Percentiles rank a stretch among this genome's conserved stretches.
phyloP scores from a whole-genome alignment of 768 basidiomycete species.

The Amanita molliuscula region DNA sequence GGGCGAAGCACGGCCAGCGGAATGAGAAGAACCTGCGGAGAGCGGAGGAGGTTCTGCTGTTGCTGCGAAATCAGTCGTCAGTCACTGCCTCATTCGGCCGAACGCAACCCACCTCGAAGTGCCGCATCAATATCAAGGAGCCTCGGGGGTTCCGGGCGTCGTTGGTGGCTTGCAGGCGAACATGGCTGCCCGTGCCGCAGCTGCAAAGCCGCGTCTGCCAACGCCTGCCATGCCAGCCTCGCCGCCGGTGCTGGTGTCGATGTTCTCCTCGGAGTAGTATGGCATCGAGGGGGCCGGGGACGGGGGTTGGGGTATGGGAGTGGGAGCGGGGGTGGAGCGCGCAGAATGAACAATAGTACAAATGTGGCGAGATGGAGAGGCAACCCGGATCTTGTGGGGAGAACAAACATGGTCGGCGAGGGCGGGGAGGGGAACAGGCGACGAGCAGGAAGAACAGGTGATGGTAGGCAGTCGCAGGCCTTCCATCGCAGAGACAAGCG shows the following conservation, averaged over 20 bases:
- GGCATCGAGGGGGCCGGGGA: background rate
- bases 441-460: slow-evolving; percentile 74
- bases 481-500: too few relatives aligned
- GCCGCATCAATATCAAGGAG: slow-evolving; percentile 37
- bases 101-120: slow-evolving; percentile 25
- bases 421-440: slow-evolving; percentile 58
- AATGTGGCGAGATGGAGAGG: slow-evolving; percentile 10
- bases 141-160: slow-evolving; percentile 28
- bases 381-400: background rate
- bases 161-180: slow-evolving; percentile 16
- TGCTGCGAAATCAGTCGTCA: slow-evolving; percentile 12
- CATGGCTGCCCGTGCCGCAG: slow-evolving; percentile 50
- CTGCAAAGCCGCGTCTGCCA: slow-evolving; percentile 75
- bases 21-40: slow-evolving; percentile 36
- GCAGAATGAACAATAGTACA: too few relatives aligned
- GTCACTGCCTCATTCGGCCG: background rate
- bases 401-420: slow-evolving; percentile 74
- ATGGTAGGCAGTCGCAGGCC: slow-evolving; percentile 53
- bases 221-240: slow-evolving; percentile 88
- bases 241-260: slow-evolving; percentile 67
- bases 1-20: slow-evolving; percentile 31
- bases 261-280: slow-evolving; percentile 21
- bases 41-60: slow-evolving; percentile 31
- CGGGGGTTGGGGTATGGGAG: background rate
- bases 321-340: slow-evolving; percentile 1